phyloP scores from a whole-genome alignment of 345 rosid genomes.

The Trapa incisa region DNA sequence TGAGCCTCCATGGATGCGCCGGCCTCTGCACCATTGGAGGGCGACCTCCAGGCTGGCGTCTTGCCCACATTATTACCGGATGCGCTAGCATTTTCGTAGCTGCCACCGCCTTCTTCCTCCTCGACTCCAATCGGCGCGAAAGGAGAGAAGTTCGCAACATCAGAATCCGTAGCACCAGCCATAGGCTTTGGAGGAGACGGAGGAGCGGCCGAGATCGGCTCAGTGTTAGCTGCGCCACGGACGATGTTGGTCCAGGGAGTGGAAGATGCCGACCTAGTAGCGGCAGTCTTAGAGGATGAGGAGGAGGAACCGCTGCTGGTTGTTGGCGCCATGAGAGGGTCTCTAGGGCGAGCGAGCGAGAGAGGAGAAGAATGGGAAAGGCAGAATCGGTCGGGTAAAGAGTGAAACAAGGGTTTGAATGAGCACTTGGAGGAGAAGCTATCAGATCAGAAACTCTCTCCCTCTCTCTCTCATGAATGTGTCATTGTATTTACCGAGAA shows the following conservation, averaged over 20 bases:
- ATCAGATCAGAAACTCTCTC: neutral
- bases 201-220: slow-evolving; percentile 8
- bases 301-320: slow-evolving; percentile 3
- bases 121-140: slow-evolving; percentile 12
- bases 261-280: slow-evolving; percentile 6
- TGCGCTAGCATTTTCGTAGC: slow-evolving; percentile 8
- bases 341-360: neutral
- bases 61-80: slow-evolving; percentile 44
- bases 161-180: too few species aligned
- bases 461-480: too few species aligned
- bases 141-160: neutral
- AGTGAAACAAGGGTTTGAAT: neutral
- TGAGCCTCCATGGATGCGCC: slow-evolving; percentile 45
- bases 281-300: slow-evolving; percentile 7
- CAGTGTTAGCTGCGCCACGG: neutral
- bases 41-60: slow-evolving; percentile 55
- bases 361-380: too few species aligned
- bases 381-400: neutral
- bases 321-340: neutral
- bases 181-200: slow-evolving; percentile 7
- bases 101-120: slow-evolving; percentile 17
- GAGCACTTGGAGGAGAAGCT: neutral
- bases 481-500: too few species aligned
- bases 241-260: slow-evolving; percentile 7
- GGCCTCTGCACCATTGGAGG: slow-evolving; percentile 43